Evolutionary conservation across 805 yeast genomes (phyloP).

Genomic region (Yarrowia sp.): DNA sequence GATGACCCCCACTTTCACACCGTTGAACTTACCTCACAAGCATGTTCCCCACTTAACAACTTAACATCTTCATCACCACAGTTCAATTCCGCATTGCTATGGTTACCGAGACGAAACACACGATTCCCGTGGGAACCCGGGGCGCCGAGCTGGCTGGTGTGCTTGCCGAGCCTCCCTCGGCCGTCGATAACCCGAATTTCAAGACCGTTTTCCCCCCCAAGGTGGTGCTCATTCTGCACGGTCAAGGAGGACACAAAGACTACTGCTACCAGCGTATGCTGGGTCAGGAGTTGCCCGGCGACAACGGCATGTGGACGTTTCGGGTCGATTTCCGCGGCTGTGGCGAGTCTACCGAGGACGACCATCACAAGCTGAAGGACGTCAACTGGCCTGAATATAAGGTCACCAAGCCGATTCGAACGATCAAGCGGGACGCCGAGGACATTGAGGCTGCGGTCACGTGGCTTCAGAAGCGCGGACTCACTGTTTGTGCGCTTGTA

Average conservation of each 20-base stretch:
- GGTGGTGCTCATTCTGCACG: conserved; percentile 75
- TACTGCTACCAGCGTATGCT: conserved; percentile 73
- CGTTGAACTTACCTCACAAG: no score
- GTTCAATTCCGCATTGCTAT: not conserved
- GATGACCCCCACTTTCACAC: no score
- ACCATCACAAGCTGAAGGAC: conserved; percentile 46
- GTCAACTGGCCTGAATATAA: conserved; percentile 43
- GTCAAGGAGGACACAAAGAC: conserved; percentile 83
- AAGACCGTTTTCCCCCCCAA: conserved; percentile 40
- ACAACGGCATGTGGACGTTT: conserved; percentile 67
- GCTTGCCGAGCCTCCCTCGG: conserved; percentile 25
- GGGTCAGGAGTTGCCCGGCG: conserved; percentile 65
- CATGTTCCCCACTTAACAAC: no score
- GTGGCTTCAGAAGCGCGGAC: conserved; percentile 40
- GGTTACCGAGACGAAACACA: conserved; percentile 12
- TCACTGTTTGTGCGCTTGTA: conserved; percentile 59
- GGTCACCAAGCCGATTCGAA: conserved; percentile 57
- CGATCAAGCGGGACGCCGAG: conserved; percentile 66
- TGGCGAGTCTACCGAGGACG: conserved; percentile 72
- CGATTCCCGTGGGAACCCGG: conserved; percentile 6
- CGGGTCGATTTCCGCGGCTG: conserved; percentile 87
- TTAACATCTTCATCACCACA: no score
- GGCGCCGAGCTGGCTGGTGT: conserved; percentile 25
- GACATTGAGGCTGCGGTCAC: conserved; percentile 59
- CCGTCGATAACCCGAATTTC: conserved; percentile 21